phyloP scores from a whole-genome alignment of 2,329 filamentous ascomycete species.

The Aspergillus luchuensis region DNA sequence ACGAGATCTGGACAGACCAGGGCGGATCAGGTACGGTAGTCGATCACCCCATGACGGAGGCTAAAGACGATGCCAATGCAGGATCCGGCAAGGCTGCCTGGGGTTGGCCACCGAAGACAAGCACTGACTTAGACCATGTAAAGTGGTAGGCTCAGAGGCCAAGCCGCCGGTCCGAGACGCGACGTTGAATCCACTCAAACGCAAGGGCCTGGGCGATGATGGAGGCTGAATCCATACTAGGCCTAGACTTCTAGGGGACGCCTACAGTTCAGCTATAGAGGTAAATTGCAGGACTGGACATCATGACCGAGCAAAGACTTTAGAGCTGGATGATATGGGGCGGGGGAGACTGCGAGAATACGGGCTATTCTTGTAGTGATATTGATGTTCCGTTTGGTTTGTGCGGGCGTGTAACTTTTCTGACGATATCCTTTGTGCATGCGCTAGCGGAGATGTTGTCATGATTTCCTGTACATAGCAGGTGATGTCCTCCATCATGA shows the following conservation, averaged over 20 bases:
- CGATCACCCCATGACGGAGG: conserved; percentile 16
- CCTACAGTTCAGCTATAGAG: too few relatives aligned
- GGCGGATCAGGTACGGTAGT: conserved; percentile 33
- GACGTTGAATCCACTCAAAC: conserved; percentile 38
- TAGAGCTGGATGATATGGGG: background rate
- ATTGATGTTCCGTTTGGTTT: background rate
- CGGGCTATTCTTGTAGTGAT: background rate
- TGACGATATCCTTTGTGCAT: conserved; percentile 4
- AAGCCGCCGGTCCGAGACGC: conserved; percentile 13
- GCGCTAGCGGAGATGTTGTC: conserved; percentile 1
- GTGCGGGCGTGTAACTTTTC: background rate
- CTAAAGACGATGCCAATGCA: conserved; percentile 7
- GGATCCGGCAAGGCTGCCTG: conserved; percentile 12
- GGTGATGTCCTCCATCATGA: conserved; percentile 10
- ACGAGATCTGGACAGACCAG: conserved; percentile 26
- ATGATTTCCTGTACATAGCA: conserved; percentile 17
- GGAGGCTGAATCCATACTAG: background rate
- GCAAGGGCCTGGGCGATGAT: conserved; percentile 30
- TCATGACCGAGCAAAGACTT: background rate
- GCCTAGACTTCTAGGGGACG: background rate
- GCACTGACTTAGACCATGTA: conserved; percentile 30
- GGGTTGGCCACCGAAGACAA: conserved; percentile 18
- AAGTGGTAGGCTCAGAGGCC: conserved; percentile 31
- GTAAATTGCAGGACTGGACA: background rate
- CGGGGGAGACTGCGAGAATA: background rate